A percentile compares a stretch with the other conserved stretches of the same genome.
Conservation (phyloP, 2,329 filamentous ascomycete genomes). For the Hypoxylon sp. region DNA sequence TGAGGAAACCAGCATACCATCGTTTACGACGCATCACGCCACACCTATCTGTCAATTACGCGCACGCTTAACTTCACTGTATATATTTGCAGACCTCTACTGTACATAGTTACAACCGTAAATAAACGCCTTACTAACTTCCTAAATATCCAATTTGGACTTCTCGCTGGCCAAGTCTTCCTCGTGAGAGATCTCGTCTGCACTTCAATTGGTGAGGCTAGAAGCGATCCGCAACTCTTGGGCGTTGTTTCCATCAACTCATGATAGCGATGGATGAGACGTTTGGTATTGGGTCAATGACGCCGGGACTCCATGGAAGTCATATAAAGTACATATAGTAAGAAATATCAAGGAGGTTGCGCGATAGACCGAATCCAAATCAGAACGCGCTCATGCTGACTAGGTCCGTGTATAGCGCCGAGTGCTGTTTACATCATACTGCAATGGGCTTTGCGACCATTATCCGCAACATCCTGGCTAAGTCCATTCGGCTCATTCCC, state of each 20-base stretch:
- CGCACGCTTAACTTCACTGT: conserved; percentile 25
- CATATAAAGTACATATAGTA: neutral
- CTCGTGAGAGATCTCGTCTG: neutral
- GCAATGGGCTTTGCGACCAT: neutral
- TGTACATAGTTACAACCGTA: conserved; percentile 22
- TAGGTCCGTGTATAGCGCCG: neutral
- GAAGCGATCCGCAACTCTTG: neutral
- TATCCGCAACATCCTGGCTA: neutral
- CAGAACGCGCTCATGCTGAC: neutral
- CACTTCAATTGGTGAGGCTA: neutral
- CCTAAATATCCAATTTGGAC: neutral
- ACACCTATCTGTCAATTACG: neutral
- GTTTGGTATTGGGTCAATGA: neutral
- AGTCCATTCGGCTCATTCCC: neutral
- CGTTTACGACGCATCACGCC: neutral
- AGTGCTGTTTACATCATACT: neutral
- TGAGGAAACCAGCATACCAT: neutral
- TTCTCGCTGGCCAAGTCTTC: neutral
- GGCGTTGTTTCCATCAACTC: too few relatives aligned
- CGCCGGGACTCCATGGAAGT: neutral
- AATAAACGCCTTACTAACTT: neutral
- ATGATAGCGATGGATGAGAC: neutral
- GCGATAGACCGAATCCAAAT: neutral
- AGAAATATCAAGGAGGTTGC: neutral
- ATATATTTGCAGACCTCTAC: conserved; percentile 28